phyloP scores from a whole-genome alignment of 495 filamentous ascomycete species.

The Penicillium daleae region DNA sequence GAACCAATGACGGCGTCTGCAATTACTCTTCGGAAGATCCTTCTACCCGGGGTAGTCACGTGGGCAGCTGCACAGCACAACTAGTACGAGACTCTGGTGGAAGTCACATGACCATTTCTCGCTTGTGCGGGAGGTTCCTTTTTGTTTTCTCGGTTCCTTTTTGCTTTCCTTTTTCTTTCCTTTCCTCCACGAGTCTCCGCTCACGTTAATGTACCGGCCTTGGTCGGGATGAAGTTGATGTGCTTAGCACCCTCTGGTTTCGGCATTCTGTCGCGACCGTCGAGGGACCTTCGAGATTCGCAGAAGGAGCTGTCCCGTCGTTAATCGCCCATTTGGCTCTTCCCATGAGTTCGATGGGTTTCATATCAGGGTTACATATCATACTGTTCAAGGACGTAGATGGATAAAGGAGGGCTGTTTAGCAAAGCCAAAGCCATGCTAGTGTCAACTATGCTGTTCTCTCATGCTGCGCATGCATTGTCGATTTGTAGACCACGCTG shows the following conservation, averaged over 20 bases:
- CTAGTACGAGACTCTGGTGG: not conserved
- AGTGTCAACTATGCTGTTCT: no score
- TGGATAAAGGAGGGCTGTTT: no score
- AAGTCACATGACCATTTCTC: slow-evolving; percentile 14
- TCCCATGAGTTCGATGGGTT: slow-evolving; percentile 53
- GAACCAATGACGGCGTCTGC: slow-evolving; percentile 41
- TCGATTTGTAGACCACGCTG: not conserved
- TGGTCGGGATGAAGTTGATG: slow-evolving; percentile 48
- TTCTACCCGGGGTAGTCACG: slow-evolving; percentile 34
- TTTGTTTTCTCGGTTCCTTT: not conserved
- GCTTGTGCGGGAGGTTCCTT: slow-evolving; percentile 28
- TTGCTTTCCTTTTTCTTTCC: slow-evolving; percentile 25
- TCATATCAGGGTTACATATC: slow-evolving; percentile 58
- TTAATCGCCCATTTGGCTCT: slow-evolving; percentile 62
- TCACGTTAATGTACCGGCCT: slow-evolving; percentile 44
- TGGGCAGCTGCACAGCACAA: slow-evolving; percentile 16
- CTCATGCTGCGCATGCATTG: not conserved
- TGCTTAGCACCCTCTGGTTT: slow-evolving; percentile 50
- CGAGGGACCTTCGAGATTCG: slow-evolving; percentile 44
- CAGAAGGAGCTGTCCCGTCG: slow-evolving; percentile 56
- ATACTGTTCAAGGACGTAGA: not conserved
- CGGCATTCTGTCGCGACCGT: slow-evolving; percentile 55
- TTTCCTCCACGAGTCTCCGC: slow-evolving; percentile 50
- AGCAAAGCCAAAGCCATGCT: no score
- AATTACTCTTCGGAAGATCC: slow-evolving; percentile 46